Conservation (phyloP, 495 filamentous ascomycete species). For the Penicillium cinerascens region DNA sequence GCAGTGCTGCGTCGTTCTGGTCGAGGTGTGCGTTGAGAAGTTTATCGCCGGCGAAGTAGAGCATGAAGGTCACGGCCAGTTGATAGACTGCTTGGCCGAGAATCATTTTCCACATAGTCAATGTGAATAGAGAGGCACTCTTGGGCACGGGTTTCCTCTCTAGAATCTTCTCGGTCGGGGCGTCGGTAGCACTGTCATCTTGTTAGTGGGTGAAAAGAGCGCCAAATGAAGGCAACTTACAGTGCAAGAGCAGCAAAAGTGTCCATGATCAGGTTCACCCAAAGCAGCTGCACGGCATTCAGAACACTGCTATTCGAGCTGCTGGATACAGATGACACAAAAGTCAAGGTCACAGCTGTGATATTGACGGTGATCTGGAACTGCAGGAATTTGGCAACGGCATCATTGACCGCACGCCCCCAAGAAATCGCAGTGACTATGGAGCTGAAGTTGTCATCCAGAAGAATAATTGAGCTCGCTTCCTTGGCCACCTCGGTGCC, state of each 20-base stretch:
- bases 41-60: constrained; percentile 65
- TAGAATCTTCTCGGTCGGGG: constrained; percentile 72
- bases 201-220: constrained; percentile 4
- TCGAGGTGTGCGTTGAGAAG: constrained; percentile 55
- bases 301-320: constrained; percentile 64
- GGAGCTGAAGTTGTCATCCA: constrained; percentile 87
- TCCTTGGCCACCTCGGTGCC: constrained; percentile 94
- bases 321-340: constrained; percentile 76
- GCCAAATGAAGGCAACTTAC: constrained; percentile 9
- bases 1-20: constrained; percentile 24
- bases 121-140: constrained; percentile 69
- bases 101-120: constrained; percentile 97
- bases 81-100: constrained; percentile 82
- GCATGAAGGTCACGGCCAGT: constrained; percentile 69
- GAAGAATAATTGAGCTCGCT: constrained; percentile 84
- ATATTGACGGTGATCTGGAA: constrained; percentile 93
- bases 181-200: constrained; percentile 62
- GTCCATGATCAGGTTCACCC: constrained; percentile 95
- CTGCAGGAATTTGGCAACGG: constrained; percentile 85
- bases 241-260: constrained; percentile 84
- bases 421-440: constrained; percentile 88
- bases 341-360: constrained; percentile 78
- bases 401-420: constrained; percentile 88
- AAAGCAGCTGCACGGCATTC: constrained; percentile 81
- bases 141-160: constrained; percentile 83